Evolutionary conservation across 1,139 yeast genomes (phyloP), one percentile per base, ranked within the genome.

Genomic region (Saccharomyces hybrid): DNA sequence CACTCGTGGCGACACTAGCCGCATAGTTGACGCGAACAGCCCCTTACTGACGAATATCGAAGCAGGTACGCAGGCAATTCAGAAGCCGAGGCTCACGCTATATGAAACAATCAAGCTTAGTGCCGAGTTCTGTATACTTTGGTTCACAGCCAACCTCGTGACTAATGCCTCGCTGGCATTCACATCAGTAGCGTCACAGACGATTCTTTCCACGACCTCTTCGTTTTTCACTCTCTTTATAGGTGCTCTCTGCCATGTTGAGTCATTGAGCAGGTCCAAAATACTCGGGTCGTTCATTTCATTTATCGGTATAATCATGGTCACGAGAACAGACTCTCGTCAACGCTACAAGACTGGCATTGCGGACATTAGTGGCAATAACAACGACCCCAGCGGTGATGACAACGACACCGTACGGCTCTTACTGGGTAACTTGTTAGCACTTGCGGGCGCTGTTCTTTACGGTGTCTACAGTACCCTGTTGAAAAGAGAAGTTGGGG

Each of bases 141-240:
- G 98, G 98, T 90, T 88, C 66, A 61, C 82, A 26, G 95, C 97
- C 5, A 91, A 91, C 67, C 75, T 90, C 59, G 84, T 87, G 55
- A 89, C 93, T 41, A 91, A 90, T 69, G 88, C 95, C 0, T 83
- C 95, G 29, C 76, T 90, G 54, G 78, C 86, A 41, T 90, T 84
- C 71, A 90, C 97, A 0, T 83, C 90, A 14, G 97, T 90, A 46
- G 95, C 95, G 8, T 84, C 91, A 24, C 97, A 93, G 64, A 91
- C 97, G 4, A 89, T 91, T 32, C 73, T 91, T 47, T 84, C 96
- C 12, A 85, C 96, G 49, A 89, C 97, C 0, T 85, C 95, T 8
- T 86, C 96, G 16, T 88, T 91, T 66, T 91, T 90, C 78, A 91
- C 98, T 0, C 77, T 91, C 49, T 61, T 88, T 1, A 77, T 90